Evolutionary conservation across 164 flowering plant species (phyloP), one percentile per base, ranked within the genome.

Genomic region (Annona cherimola): DNA sequence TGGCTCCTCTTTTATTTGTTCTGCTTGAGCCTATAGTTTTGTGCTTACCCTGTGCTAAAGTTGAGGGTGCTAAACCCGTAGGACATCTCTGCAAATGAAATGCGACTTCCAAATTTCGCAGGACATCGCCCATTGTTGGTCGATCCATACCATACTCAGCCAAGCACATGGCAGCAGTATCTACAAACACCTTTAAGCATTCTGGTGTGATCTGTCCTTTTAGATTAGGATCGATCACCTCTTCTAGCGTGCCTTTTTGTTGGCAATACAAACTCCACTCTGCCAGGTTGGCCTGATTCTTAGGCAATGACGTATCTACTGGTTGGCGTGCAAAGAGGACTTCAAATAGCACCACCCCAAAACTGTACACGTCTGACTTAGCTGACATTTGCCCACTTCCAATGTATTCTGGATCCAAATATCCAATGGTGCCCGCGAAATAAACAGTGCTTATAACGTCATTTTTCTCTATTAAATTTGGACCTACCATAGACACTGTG

Each of bases 281-380:
- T 0, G 75, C 87, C 11, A 87, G 77, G 64, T 83, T 84, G 3
- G 86, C 85, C 73, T 84, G 83, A 59, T 87, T 89, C 69, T 78
- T 82, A 0, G 87, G 35, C 35, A 26, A 26, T 71, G 67, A 77
- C 0, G 82, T 78, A 69, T 80, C 76, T 0, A 87, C 74, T 0
- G 83, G 85, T 3, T 83, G 85, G 71, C 83, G 80, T 40, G 81
- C 88, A 75, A 84, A 84, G 63, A 87, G 60, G 9, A 79, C 85
- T 45, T 85, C 90, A 40, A 71, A 14, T 18, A 71, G 67, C 7
- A 71, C 68, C 40, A 63, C 73, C 42, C 73, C 73, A 71, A 71
- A 71, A 2, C 59, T 44, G 43, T 45, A 71, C 41, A 71, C 73
- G 26, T 71, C 73, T 12, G 68, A 71, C 45, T 71, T 71, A 43